Percentiles rank a stretch among this genome's conserved stretches.
These are phyloP conservation scores for Nicotiana benthamiana DNA, from an alignment of 257 asterid genomes.

Conservation along the genomic window DNA sequence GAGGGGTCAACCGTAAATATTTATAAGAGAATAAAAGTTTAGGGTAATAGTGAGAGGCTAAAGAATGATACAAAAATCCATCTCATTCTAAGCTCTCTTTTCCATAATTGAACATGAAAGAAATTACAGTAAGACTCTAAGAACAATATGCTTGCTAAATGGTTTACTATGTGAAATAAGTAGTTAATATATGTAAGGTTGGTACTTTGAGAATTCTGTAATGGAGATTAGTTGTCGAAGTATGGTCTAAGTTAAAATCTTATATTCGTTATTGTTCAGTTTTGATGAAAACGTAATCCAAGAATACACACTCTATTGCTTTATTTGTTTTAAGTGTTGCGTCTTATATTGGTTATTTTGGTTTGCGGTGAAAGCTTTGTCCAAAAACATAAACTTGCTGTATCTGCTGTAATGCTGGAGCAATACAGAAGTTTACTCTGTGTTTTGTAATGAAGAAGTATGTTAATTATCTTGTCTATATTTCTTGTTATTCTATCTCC, in stretches of 20 bases:
- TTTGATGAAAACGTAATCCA: not conserved
- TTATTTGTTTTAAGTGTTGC: not conserved
- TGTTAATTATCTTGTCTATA: not conserved
- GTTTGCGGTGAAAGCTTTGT: not conserved
- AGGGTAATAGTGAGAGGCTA: not conserved
- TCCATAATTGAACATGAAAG: not conserved
- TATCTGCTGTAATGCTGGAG: not conserved
- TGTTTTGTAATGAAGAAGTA: not conserved
- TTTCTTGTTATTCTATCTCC: not conserved
- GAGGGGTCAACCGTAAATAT: not conserved
- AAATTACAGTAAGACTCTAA: not conserved
- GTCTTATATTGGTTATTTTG: not conserved
- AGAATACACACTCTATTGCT: not conserved
- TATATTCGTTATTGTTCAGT: not conserved
- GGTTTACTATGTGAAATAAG: not conserved
- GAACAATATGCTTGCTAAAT: not conserved
- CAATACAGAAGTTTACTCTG: not conserved
- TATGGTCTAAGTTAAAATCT: not conserved
- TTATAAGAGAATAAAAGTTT: not conserved
- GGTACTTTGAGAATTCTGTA: not conserved
- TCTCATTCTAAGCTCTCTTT: not conserved
- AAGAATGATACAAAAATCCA: not conserved
- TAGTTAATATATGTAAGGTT: not conserved
- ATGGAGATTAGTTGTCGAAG: not conserved
- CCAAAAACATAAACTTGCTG: not conserved